phyloP scores from a whole-genome alignment of 2,329 filamentous ascomycete genomes.

The Achaetomium macrosporum region DNA sequence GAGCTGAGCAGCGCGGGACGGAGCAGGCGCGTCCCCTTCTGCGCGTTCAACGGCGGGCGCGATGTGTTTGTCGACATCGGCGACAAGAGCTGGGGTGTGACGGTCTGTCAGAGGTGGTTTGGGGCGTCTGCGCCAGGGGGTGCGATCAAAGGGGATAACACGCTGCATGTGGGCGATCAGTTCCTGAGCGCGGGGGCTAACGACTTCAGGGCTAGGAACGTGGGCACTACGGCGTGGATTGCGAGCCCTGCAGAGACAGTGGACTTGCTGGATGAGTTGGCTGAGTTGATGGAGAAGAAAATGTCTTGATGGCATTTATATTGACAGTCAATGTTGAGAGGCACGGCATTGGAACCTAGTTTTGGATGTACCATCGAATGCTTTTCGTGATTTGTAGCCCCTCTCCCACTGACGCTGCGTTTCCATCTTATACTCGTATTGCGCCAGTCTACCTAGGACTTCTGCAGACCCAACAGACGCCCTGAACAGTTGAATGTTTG shows the following conservation, averaged over 20 bases:
- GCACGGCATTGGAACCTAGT: too few species aligned
- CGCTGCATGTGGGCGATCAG: slow-evolving; percentile 93
- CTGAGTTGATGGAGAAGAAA: slow-evolving; percentile 49
- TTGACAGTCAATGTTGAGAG: too few species aligned
- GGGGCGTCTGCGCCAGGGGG: slow-evolving; percentile 42
- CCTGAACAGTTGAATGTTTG: too few species aligned
- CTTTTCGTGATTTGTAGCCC: too few species aligned
- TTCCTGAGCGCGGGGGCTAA: slow-evolving; percentile 93
- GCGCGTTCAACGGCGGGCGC: slow-evolving; percentile 95
- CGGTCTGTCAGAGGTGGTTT: slow-evolving; percentile 88
- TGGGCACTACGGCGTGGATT: slow-evolving; percentile 95
- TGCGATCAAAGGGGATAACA: slow-evolving; percentile 66
- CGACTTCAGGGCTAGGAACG: slow-evolving; percentile 90
- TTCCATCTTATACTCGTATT: too few species aligned
- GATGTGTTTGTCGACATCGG: slow-evolving; percentile 99
- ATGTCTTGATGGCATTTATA: slow-evolving; percentile 22
- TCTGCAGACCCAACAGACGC: too few species aligned
- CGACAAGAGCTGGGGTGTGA: slow-evolving; percentile 94
- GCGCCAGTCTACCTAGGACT: too few species aligned
- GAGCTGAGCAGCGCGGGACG: slow-evolving; percentile 69
- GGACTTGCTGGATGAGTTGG: slow-evolving; percentile 77
- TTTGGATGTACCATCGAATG: too few species aligned
- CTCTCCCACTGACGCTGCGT: too few species aligned
- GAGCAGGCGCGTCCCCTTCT: slow-evolving; percentile 65
- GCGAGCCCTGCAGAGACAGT: slow-evolving; percentile 89